Evolutionary conservation across 1,284 basidiomycete species (phyloP).

Genomic region (Neolentinus lepideus): DNA sequence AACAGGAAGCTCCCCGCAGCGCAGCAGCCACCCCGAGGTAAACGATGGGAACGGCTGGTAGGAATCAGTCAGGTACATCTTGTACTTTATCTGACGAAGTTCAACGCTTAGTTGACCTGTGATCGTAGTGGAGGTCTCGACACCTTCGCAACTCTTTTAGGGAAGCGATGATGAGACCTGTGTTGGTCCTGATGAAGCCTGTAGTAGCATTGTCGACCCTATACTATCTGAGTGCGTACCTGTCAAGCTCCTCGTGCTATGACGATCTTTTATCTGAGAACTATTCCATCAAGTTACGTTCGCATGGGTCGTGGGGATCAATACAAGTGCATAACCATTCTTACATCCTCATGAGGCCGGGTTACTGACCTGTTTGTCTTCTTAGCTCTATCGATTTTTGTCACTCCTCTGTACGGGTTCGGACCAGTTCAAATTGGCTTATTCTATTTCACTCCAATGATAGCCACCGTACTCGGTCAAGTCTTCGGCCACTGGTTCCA

Average conservation of each 20-base stretch:
- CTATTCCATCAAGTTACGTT: not conserved
- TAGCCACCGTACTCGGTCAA: constrained; percentile 1
- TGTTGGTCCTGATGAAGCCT: not conserved
- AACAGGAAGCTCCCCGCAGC: not conserved
- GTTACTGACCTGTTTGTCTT: not conserved
- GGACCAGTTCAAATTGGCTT: not conserved
- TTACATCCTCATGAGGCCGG: not conserved
- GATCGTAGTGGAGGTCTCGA: not conserved
- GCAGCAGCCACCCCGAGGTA: not conserved
- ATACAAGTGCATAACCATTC: not conserved
- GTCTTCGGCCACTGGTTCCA: constrained; percentile 1
- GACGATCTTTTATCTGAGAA: not conserved
- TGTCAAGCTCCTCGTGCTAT: not conserved
- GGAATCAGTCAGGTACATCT: not conserved
- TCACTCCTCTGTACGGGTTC: constrained; percentile 1
- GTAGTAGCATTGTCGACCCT: not conserved
- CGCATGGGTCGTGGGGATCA: constrained; percentile 1
- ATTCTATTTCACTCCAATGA: constrained; percentile 1
- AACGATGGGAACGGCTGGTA: not conserved
- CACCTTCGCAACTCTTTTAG: not conserved
- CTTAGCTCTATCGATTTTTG: not conserved
- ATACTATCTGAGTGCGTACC: not conserved
- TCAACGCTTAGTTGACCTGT: not conserved
- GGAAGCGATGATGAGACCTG: constrained; percentile 1
- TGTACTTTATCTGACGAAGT: not conserved